Evolutionary conservation across 2,329 filamentous ascomycete species (phyloP), one percentile per base, ranked within the genome.

Genomic region (Nemania sp.): DNA sequence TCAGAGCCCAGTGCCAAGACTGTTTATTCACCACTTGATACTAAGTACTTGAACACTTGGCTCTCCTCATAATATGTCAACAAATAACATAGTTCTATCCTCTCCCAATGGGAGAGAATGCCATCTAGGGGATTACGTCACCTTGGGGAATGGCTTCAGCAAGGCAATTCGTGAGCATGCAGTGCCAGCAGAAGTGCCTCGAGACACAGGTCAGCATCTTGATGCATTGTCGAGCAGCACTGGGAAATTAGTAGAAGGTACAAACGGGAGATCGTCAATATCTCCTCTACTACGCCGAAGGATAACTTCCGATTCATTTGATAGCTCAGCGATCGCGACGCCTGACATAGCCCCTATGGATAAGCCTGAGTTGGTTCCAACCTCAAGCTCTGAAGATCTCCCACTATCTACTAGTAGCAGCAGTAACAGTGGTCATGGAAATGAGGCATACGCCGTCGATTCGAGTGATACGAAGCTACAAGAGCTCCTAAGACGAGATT

Each of bases 391-490:
- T 13, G 66, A 72, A 10, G 52, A 71, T 49, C 47, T 67, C 2
- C 62, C 41, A 5, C 11, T 20, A 45, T n/a, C 41, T n/a, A n/a
- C 41, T 2, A 18, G 15, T 3, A 15, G n/a, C 41, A 15, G 45
- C 27, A 7, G 58, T 60, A 35, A 49, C 45, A n/a, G n/a, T n/a
- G n/a, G 56, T 38, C 24, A 62, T 62, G 38, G 41, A 10, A 72
- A 67, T 43, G 75, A 73, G 67, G 72, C 71, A 13, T 76, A 76
- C 15, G 69, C 74, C 11, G 66, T 75, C 13, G 77, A 76, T 0
- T 76, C 77, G 7, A 77, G 80, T 62, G 80, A 81, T 60, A 74
- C 76, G 13, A 77, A 80, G 70, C 81, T 86, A 49, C 79, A 80
- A 13, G 81, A 84, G 61, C 78, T 80, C 53, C 62, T 80, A 51